phyloP scores from a whole-genome alignment of 306 rosid species.

The Vigna mungo region DNA sequence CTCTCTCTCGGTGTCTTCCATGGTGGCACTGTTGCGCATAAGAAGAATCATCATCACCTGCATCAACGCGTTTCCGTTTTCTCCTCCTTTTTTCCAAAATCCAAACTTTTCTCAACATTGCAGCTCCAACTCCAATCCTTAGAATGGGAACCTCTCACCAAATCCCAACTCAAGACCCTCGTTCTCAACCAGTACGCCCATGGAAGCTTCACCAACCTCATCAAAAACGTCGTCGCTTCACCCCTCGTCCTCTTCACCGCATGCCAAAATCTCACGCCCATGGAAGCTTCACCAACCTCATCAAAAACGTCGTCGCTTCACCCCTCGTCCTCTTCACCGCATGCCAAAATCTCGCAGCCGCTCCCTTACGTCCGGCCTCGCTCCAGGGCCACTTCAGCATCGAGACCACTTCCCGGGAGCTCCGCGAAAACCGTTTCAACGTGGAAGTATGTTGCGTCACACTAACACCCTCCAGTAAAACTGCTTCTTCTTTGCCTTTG shows the following conservation, averaged over 20 bases:
- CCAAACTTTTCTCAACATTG: conserved; percentile 40
- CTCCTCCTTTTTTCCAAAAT: background rate
- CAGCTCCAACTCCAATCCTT: conserved; percentile 9
- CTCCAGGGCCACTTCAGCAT: conserved; percentile 54
- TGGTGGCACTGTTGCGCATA: background rate
- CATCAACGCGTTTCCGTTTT: conserved; percentile 13
- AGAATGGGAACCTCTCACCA: conserved; percentile 47
- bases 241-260: conserved; percentile 80
- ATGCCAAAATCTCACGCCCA: too few relatives aligned
- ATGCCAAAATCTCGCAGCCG: conserved; percentile 51
- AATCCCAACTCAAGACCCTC: conserved; percentile 64
- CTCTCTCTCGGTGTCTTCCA: background rate
- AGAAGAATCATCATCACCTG: conserved; percentile 40
- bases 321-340: too few relatives aligned
- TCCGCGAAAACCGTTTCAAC: conserved; percentile 63
- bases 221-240: conserved; percentile 72
- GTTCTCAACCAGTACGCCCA: conserved; percentile 62
- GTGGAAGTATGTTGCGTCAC: conserved; percentile 58
- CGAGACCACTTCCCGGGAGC: conserved; percentile 55
- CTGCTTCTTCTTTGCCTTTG: conserved; percentile 50
- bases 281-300: too few relatives aligned
- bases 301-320: too few relatives aligned
- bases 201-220: conserved; percentile 67
- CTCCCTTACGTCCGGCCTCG: conserved; percentile 19
- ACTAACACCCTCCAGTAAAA: conserved; percentile 38